phyloP scores from a whole-genome alignment of 2,329 filamentous ascomycete species.

The Colletotrichum echinochloae region DNA sequence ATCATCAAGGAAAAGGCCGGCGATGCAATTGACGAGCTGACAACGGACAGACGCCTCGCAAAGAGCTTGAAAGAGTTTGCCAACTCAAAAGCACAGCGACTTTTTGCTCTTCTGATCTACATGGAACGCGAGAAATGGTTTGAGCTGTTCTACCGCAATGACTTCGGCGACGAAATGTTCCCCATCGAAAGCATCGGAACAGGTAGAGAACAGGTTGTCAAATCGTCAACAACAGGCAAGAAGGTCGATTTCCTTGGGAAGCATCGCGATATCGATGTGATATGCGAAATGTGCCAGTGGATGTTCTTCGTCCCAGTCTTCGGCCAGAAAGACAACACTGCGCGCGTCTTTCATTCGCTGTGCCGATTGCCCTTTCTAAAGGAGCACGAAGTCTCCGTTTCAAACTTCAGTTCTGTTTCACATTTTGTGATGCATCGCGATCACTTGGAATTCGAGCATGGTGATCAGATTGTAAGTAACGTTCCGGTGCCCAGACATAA shows the following conservation, averaged over 20 bases:
- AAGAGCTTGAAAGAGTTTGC: background rate
- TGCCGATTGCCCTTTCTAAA: background rate
- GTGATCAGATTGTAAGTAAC: background rate
- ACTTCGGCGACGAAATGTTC: background rate
- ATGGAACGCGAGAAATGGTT: background rate
- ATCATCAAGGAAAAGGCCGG: background rate
- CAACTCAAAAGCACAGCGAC: background rate
- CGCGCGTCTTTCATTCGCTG: background rate
- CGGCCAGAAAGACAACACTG: background rate
- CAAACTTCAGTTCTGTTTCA: slow-evolving; percentile 4
- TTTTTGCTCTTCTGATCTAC: background rate
- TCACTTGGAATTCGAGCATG: background rate
- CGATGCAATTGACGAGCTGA: background rate
- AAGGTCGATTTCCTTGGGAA: background rate
- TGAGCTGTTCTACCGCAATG: background rate
- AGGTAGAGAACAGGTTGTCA: background rate
- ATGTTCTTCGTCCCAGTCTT: background rate
- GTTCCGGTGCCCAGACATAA: background rate
- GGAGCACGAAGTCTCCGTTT: background rate
- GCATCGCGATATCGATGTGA: background rate
- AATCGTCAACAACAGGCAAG: background rate
- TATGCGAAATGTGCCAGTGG: background rate
- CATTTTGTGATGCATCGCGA: slow-evolving; percentile 1
- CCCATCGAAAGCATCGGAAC: background rate
- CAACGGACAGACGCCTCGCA: background rate